Percentiles rank a stretch among this genome's conserved stretches.
These are phyloP conservation scores for Colletotrichum sp. DNA, from an alignment of 2,329 filamentous ascomycete species.

Conservation along the genomic window DNA sequence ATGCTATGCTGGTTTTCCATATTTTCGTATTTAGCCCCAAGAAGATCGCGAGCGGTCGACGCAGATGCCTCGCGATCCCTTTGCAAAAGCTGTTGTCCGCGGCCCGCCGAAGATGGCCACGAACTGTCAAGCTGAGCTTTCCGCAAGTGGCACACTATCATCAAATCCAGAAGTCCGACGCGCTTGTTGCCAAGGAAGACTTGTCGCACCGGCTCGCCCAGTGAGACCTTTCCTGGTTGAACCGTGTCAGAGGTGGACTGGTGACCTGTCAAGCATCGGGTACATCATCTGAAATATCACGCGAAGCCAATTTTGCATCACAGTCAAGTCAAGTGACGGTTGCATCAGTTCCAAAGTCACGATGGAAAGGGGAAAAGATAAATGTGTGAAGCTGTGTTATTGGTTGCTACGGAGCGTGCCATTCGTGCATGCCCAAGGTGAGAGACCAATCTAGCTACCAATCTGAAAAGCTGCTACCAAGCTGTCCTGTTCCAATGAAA, in stretches of 20 bases:
- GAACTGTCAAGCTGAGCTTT: neutral
- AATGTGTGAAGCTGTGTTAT: neutral
- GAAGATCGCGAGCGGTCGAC: neutral
- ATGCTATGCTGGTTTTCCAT: rapidly evolving
- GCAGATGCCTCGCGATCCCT: neutral
- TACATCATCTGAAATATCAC: neutral
- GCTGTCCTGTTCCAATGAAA: neutral
- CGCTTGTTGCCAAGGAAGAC: neutral
- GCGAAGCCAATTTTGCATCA: neutral
- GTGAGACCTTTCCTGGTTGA: neutral
- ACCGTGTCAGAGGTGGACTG: neutral
- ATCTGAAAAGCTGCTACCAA: neutral
- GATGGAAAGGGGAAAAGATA: neutral
- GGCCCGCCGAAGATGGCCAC: neutral
- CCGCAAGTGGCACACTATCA: neutral
- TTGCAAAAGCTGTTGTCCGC: neutral
- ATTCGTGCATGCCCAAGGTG: neutral
- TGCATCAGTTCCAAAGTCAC: neutral
- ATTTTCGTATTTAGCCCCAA: neutral
- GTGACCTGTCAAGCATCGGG: neutral
- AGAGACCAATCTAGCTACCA: neutral
- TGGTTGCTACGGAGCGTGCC: neutral
- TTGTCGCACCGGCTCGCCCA: neutral
- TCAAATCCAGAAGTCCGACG: neutral
- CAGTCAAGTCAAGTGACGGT: neutral